Base-by-base conservation (phyloP, 1,284 basidiomycete genomes). In the Sporisorium graminicola region DNA sequence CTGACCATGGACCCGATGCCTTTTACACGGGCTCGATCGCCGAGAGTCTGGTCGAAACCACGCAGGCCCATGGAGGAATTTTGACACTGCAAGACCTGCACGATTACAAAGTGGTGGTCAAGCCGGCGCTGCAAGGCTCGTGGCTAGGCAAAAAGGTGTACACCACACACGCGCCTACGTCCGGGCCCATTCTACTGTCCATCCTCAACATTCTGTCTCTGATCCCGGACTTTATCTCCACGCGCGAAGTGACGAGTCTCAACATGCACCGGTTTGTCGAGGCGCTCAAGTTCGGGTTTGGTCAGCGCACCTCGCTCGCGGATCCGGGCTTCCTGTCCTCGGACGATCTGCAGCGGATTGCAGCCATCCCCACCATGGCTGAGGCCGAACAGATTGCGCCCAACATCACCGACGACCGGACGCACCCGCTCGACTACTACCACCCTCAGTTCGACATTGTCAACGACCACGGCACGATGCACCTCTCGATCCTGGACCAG, bases 101-200 rank as follows among this genome's bases (percentile, higher is more conserved):
- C 57, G 87, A 87, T 18, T 99, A 95, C 86, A 84, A 87, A 31
- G 91, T 92, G 26, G 55, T 72, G 1, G 90, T 94, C n/a, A 87
- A 89, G 61, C 90, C 88, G 35, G 93, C 96, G 5, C 87, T 97
- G 44, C 85, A 91, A 80, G 92, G 93, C 5, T 90, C 89, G 0
- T 98, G 93, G 86, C 95, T 56, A 84, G 91, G 91, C 47, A 90
- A 90, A 78, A 93, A 90, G 65, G 88, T 98, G 26, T 97, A 94
- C 86, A 94, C 93, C 0, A 90, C 92, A 0, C 65, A 90, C 90
- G 85, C 85, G 3, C 86, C 86, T 2, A 84, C 83, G 20, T 82
- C 78, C 18, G 86, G 86, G 0, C 69, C 81, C 6, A 78, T 86
- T 12, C 64, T 86, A 14, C 75, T 86, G 0, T 80, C 79, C 8